Conservation (phyloP, 1,139 yeast species). For the Geotrichum cucujoidarum region DNA sequence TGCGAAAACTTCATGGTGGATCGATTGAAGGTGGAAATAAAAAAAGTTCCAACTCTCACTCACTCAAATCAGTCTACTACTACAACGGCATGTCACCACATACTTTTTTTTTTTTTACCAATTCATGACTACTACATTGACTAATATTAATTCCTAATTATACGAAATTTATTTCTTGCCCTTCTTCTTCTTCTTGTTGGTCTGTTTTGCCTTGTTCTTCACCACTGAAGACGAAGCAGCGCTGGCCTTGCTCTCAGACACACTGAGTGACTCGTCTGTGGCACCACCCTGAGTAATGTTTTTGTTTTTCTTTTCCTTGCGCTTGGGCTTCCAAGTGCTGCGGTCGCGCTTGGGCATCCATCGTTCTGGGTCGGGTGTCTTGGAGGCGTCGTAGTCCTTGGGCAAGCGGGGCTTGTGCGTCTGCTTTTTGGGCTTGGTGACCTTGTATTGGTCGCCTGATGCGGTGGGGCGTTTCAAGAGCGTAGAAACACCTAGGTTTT, state of each 20-base stretch:
- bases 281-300: slow-evolving; percentile 65
- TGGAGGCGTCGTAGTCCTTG: slow-evolving; percentile 40
- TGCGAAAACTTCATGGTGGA: too few species aligned
- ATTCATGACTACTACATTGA: not conserved
- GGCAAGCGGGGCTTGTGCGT: slow-evolving; percentile 39
- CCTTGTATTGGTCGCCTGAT: slow-evolving; percentile 21
- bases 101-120: too few species aligned
- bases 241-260: slow-evolving; percentile 40
- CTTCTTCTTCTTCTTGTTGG: slow-evolving; percentile 48
- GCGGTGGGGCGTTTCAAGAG: slow-evolving; percentile 30
- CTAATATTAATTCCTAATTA: too few species aligned
- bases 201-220: slow-evolving; percentile 29
- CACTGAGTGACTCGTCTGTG: slow-evolving; percentile 44
- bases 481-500: slow-evolving; percentile 40
- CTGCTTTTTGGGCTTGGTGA: slow-evolving; percentile 35
- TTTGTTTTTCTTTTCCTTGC: slow-evolving; percentile 44
- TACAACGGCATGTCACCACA: too few species aligned
- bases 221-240: slow-evolving; percentile 26
- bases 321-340: slow-evolving; percentile 72
- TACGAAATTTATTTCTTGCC: slow-evolving; percentile 40
- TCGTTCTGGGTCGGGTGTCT: slow-evolving; percentile 61
- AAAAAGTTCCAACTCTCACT: too few species aligned
- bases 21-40: too few species aligned
- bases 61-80: too few species aligned
- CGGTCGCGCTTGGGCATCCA: slow-evolving; percentile 90